Evolutionary conservation across 345 rosid genomes (phyloP), one percentile per base, ranked within the genome.

Genomic region (Hevea brasiliensis): DNA sequence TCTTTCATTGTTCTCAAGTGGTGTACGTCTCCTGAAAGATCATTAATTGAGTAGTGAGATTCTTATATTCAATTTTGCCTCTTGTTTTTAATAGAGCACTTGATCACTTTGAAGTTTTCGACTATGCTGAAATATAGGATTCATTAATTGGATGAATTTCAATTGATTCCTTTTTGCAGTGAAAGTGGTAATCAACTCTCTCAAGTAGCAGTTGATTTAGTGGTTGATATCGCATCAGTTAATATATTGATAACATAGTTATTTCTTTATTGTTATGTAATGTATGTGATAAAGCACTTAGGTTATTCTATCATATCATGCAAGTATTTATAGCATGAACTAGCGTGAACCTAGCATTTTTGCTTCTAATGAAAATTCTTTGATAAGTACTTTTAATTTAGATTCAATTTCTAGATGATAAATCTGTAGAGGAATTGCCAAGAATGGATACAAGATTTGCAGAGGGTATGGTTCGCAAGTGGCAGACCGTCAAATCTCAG

Each of bases 361-460:
- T n/a, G n/a, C n/a, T n/a, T n/a, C n/a, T n/a, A n/a, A n/a, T n/a
- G n/a, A n/a, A n/a, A n/a, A n/a, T n/a, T n/a, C n/a, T n/a, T n/a
- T n/a, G n/a, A 50, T 50, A 3, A 5, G 4, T 32, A 32, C 37
- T 32, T 15, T 13, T 44, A 32, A 47, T 56, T 56, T 21, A 20
- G 7, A 17, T 73, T 44, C 65, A 40, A 62, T 62, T n/a, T 23
- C 56, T 68, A 68, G 76, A 80, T 73, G 88, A 80, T 59, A 79
- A 72, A 58, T 71, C 72, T 2, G 74, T 41, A 0, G 75, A 84
- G 71, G 80, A 83, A 76, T 70, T 81, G 56, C 90, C 89, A 48
- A 87, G 84, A 84, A 90, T 92, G 95, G 91, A 94, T 85, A 88
- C 97, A 54, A 88, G 88, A 77, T 74, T 84, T 76, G 98, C 97